Base-by-base conservation (phyloP, 1,139 yeast species). In the Pichia sp. region DNA sequence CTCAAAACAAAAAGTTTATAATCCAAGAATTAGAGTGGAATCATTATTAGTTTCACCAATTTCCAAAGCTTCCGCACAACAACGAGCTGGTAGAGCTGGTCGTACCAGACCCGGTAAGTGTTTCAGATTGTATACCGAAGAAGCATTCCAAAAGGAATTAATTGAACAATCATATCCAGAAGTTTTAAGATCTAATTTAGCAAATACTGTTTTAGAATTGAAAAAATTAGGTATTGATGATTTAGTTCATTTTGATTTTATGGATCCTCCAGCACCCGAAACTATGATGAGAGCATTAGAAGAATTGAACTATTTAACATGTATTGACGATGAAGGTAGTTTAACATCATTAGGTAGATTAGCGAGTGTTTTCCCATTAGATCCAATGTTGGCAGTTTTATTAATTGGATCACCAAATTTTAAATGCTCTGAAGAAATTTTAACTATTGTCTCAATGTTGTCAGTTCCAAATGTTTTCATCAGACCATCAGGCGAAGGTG, bases 231-330 rank as follows among this genome's bases (percentile, higher is more conserved):
- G 97, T 22, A 79, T 92, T 56, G 96, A 92, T 63, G 98, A 92
- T 68, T 77, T 92, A 63, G 98, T 92, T 30, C 97, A 92, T 68
- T 92, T 92, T 64, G 98, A 92, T 66, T 92, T 92, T 62, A 92
- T 92, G 96, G 98, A 92, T 63, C 97, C 98, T 9, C 98, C 98
- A n/a, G 97, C 98, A 1, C 97, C 97, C 6, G 98, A 92, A 68
- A 92, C 98, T 9, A 92, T 92, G 98, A 90, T 92, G 97, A 78
- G 97, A 65, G 97, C 98, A 0, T 72, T 92, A 57, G 98, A 92
- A 68, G 98, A 92, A 67, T 76, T 92, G 62, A 90, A 92, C 63
- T 92, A 88, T 64, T 73, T 92, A 53, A 82, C 83, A 26, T 92
- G 97, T 70, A 75, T 92, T 50, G 88, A 89, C 56, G 97, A 92